Evolutionary conservation across 2,329 filamentous ascomycete genomes (phyloP), one percentile per base, ranked within the genome.

Genomic region (Penicillium oxalicum): DNA sequence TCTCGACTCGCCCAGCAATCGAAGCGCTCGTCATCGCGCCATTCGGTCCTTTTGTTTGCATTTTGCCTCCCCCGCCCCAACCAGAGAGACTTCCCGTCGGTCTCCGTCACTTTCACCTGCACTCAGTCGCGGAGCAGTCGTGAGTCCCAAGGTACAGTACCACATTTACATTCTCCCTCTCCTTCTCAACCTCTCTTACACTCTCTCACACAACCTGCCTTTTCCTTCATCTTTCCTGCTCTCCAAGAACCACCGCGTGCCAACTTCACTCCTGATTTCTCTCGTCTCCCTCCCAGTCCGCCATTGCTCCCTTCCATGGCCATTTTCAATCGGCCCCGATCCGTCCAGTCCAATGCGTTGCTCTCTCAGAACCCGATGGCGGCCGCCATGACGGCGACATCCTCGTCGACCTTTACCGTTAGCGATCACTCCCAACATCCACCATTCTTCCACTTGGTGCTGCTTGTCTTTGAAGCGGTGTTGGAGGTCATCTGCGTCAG

Each of bases 401-500:
- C 37, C 37, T 27, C 36, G n/a, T 9, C 27, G 11, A 24, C 34
- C 34, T 38, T 26, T 8, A 39, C 13, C 13, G 42, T 28, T 33
- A 38, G 13, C 37, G 39, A 58, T 25, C 68, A 71, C 50, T 58
- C 70, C 11, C 69, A 67, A 39, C 73, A 79, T 57, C 76, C 77
- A 4, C 65, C 73, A 9, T 69, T 80, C 50, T 67, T 70, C 13
- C 71, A 90, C 60, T 77, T 95, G 28, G 78, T 83, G 35, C 76
- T 94, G 26, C 83, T 95, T 50, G 91, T 97, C 58, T 95, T 95
- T 63, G 91, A 95, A 72, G 93, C 93, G 9, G 91, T 96, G 27
- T 77, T 96, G 63, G 90, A 96, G 66, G 91, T 97, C 25, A 87
- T 98, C 43, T 97, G 91, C 66, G 91, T 98, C 67, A 91, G 87